Base-by-base conservation (phyloP, 2,329 filamentous ascomycete species). In the Xylariomycetidae sp. region DNA sequence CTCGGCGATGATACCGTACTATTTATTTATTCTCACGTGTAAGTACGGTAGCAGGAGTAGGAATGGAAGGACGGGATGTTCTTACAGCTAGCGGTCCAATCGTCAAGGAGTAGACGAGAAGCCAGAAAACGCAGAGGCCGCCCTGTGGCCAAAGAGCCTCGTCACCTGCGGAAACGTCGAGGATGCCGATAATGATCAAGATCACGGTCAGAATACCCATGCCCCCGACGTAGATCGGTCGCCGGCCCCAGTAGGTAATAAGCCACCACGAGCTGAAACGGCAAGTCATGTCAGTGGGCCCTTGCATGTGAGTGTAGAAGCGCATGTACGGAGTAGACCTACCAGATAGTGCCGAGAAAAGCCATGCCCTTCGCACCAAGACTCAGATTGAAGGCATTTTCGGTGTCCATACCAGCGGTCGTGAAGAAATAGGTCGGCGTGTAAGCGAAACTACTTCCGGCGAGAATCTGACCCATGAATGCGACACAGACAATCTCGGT, bases 1-100 rank as follows among this genome's bases (percentile, higher is more conserved):
- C 42, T 74, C 70, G 2, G 67, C 56, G 5, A 68, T 69, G 44
- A 73, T 59, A 20, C 62, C 57, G 42, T 66, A 73, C 49, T 56
- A 30, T 35, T n/a, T n/a, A n/a, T n/a, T n/a, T n/a, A n/a, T n/a
- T n/a, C n/a, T n/a, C n/a, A n/a, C n/a, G n/a, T n/a, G n/a, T n/a
- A n/a, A n/a, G n/a, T n/a, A n/a, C n/a, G n/a, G n/a, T n/a, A n/a
- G 20, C 20, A n/a, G 20, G 20, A n/a, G n/a, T 23, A 23, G 8
- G 8, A 23, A 8, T 23, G 20, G 8, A 23, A 23, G n/a, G n/a
- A 15, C 11, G 8, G 8, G 6, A 25, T 32, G n/a, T 25, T 49
- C 54, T 48, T 48, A 77, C 56, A 13, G 61, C 58, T 11, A 69
- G 56, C 4, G 69, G 69, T 0, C 69, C 71, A 12, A 72, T 55